Evolutionary conservation across 768 basidiomycete species (phyloP).

Genomic region (Amanita thiersii): DNA sequence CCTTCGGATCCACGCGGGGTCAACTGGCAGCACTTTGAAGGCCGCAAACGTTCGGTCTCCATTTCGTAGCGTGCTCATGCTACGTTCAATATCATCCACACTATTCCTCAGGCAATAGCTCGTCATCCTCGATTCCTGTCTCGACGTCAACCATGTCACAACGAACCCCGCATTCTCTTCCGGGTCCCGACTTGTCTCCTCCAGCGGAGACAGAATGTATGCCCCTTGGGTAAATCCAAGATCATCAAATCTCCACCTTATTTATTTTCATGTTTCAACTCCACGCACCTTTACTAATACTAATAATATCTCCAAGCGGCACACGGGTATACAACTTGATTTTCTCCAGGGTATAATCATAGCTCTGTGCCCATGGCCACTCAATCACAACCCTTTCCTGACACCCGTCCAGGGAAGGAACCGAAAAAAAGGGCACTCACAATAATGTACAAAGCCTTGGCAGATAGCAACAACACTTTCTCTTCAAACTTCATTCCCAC

Average conservation of each 20-base stretch:
- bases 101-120: conserved; percentile 84
- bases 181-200: conserved; percentile 86
- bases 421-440: conserved; percentile 32
- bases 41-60: conserved; percentile 50
- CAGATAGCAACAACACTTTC: conserved; percentile 77
- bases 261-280: background rate
- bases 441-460: conserved; percentile 66
- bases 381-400: background rate
- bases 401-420: background rate
- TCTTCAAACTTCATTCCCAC: conserved; percentile 84
- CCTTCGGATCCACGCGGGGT: conserved; percentile 44
- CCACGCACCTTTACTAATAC: conserved; percentile 71
- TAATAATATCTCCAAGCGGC: conserved; percentile 71
- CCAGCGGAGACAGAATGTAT: conserved; percentile 90
- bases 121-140: conserved; percentile 67
- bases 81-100: conserved; percentile 29
- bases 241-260: conserved; percentile 8
- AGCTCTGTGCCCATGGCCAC: conserved; percentile 46
- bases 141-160: conserved; percentile 66
- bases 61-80: too few species aligned
- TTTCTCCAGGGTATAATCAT: conserved; percentile 90
- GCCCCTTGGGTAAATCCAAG: conserved; percentile 46
- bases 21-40: conserved; percentile 75
- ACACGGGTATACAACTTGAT: conserved; percentile 87
- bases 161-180: conserved; percentile 85